Percentiles rank a stretch among this genome's conserved stretches.
phyloP scores from a whole-genome alignment of 768 basidiomycete species.

The Hemileccinum impolitum region DNA sequence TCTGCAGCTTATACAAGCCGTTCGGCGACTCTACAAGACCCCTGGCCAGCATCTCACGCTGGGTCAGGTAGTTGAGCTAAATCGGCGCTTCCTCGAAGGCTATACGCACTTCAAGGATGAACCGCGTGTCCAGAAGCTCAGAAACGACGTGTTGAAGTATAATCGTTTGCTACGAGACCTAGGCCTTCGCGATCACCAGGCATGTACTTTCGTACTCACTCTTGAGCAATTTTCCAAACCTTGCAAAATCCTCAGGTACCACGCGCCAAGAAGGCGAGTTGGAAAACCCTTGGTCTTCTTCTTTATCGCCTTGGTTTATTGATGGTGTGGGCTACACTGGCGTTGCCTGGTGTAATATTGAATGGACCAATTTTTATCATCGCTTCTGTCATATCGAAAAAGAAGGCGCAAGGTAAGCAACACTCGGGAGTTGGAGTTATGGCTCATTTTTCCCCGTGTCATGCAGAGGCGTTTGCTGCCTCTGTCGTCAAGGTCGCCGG shows the following conservation, averaged over 20 bases:
- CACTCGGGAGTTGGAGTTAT: not conserved
- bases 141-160: slow-evolving; percentile 80
- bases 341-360: slow-evolving; percentile 86
- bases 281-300: slow-evolving; percentile 84
- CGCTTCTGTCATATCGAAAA: slow-evolving; percentile 81
- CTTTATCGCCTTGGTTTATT: slow-evolving; percentile 79
- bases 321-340: slow-evolving; percentile 75
- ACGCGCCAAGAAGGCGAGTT: slow-evolving; percentile 76
- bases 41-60: slow-evolving; percentile 92
- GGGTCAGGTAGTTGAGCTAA: slow-evolving; percentile 94
- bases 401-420: slow-evolving; percentile 78
- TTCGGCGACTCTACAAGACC: slow-evolving; percentile 87
- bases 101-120: slow-evolving; percentile 93
- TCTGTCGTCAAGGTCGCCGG: slow-evolving; percentile 94
- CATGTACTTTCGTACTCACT: slow-evolving; percentile 26
- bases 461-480: slow-evolving; percentile 87
- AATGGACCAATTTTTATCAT: slow-evolving; percentile 93
- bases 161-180: slow-evolving; percentile 86
- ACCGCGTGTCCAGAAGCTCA: slow-evolving; percentile 78
- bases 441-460: not conserved
- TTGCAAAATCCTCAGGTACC: slow-evolving; percentile 57
- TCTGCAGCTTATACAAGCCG: slow-evolving; percentile 87
- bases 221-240: not conserved
- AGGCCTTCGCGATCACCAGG: slow-evolving; percentile 93
- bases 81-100: slow-evolving; percentile 88